Evolutionary conservation across 495 filamentous ascomycete genomes (phyloP).

Genomic region (Recurvomyces mirabilis): DNA sequence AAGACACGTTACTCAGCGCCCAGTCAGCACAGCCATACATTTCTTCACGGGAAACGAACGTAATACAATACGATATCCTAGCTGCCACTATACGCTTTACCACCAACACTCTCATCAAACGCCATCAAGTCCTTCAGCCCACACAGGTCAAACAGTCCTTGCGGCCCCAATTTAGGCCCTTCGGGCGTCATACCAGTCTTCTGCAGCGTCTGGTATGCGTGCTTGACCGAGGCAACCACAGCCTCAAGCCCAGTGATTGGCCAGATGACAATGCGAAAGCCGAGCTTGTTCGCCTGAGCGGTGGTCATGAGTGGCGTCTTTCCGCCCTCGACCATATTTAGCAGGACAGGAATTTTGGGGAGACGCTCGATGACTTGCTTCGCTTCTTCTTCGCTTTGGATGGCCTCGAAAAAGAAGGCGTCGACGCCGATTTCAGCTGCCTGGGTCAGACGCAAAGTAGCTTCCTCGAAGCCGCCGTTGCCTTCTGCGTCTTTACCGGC

Average conservation of each 20-base stretch:
- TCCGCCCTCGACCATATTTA: conserved; percentile 56
- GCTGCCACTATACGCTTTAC: conserved; percentile 34
- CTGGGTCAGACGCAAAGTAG: conserved; percentile 42
- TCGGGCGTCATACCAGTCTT: conserved; percentile 25
- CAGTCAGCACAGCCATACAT: too few species aligned
- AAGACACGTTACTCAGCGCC: too few species aligned
- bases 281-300: conserved; percentile 47
- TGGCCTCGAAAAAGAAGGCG: conserved; percentile 54
- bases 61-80: too few species aligned
- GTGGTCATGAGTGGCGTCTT: conserved; percentile 46
- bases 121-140: conserved; percentile 47
- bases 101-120: conserved; percentile 46
- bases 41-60: too few species aligned
- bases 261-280: conserved; percentile 51
- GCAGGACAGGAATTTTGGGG: conserved; percentile 43
- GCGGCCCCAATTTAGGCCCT: conserved; percentile 27
- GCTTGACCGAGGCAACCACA: conserved; percentile 22
- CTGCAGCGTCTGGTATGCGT: conserved; percentile 21
- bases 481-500: conserved; percentile 34
- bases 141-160: conserved; percentile 46
- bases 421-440: conserved; percentile 50
- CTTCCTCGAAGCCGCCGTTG: conserved; percentile 47
- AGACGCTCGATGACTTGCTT: conserved; percentile 42
- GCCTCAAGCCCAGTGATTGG: conserved; percentile 23
- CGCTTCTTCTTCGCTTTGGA: conserved; percentile 45